Evolutionary conservation across 2,329 filamentous ascomycete species (phyloP).

Genomic region (Aspergillus bombycis): DNA sequence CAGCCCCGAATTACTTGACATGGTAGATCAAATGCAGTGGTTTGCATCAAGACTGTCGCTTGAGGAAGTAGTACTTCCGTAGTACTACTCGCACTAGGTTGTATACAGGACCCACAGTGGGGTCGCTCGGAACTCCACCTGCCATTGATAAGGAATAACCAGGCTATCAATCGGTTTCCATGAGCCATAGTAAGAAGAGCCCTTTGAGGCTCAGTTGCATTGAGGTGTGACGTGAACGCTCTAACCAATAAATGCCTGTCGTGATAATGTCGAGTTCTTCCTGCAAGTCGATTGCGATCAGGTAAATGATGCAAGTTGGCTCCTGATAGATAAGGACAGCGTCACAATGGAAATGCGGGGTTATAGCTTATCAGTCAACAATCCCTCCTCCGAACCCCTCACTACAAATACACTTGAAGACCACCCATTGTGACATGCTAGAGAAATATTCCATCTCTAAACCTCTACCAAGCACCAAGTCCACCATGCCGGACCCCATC

Average conservation of each 20-base stretch:
- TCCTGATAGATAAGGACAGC: neutral
- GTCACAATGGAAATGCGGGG: neutral
- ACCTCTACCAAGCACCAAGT: neutral
- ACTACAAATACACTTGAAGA: neutral
- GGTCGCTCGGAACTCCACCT: neutral
- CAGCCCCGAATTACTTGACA: too few species aligned
- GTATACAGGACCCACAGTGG: neutral
- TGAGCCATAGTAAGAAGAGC: neutral
- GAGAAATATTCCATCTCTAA: neutral
- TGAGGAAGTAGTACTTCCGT: too few species aligned
- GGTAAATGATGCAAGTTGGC: too few species aligned
- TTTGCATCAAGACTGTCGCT: too few species aligned
- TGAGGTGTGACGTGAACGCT: neutral
- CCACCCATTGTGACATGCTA: neutral
- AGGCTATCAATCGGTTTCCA: neutral
- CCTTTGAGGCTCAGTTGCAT: too few species aligned
- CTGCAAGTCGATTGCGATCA: neutral
- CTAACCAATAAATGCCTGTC: neutral
- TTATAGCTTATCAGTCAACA: neutral
- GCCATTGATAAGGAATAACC: neutral
- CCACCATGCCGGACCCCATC: constrained; percentile 8
- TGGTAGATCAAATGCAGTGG: too few species aligned
- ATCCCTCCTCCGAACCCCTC: neutral
- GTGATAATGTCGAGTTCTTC: neutral
- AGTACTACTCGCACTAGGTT: too few species aligned